Percentiles rank a stretch among this genome's conserved stretches.
Evolutionary conservation across 2,329 filamentous ascomycete species (phyloP).

Genomic region (Pestalotiopsis fici): DNA sequence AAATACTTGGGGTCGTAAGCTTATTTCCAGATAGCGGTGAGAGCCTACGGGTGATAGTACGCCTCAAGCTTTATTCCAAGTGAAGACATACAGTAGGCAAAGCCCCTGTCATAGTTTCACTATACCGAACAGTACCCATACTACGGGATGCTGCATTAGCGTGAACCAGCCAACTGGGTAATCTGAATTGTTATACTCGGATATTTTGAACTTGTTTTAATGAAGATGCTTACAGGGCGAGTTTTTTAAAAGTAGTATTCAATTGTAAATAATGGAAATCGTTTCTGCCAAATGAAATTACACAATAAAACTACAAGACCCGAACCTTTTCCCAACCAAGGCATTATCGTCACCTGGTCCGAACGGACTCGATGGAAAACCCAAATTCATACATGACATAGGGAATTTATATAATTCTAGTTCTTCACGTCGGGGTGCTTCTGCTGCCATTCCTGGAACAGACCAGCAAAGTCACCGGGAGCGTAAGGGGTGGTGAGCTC

Average conservation of each 20-base stretch:
- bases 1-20: background rate
- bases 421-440: background rate
- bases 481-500: constrained; percentile 47
- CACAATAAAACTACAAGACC: background rate
- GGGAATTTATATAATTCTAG: background rate
- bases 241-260: background rate
- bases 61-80: background rate
- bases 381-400: background rate
- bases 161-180: background rate
- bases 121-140: background rate
- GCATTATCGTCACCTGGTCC: background rate
- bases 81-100: background rate
- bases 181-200: background rate
- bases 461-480: constrained; percentile 43
- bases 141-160: background rate
- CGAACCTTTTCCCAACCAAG: background rate
- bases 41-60: background rate
- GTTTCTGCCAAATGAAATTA: background rate
- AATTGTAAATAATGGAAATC: background rate
- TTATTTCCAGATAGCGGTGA: background rate
- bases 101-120: background rate
- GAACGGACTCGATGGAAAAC: background rate
- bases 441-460: constrained; percentile 39
- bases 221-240: too few species aligned
- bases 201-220: background rate